Evolutionary conservation across 2,329 filamentous ascomycete genomes (phyloP), one percentile per base, ranked within the genome.

Genomic region (Dendrostoma leiphaemia): DNA sequence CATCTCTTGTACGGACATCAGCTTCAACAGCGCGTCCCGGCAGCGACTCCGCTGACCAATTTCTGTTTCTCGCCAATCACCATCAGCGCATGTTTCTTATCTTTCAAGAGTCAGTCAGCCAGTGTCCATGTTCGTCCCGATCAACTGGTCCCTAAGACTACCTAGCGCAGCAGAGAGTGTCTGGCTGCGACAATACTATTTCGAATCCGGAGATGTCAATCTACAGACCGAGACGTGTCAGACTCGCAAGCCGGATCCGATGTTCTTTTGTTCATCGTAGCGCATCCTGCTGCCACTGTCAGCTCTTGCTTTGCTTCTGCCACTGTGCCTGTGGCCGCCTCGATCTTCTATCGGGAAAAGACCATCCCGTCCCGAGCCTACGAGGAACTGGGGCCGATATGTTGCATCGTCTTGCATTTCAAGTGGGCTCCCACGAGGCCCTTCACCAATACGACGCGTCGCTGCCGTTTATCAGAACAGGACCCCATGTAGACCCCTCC

Each of bases 71-170:
- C 48, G 52, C 34, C 23, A 52, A 26, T 21, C 28, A 38, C 28
- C 23, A 43, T 35, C 35, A 9, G n/a, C 31, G 24, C 21, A 15
- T 34, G 48, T 23, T 44, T 44, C 43, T 56, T 52, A 56, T 56
- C 53, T 48, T 26, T 31, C 4, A 37, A 31, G 12, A 5, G 45
- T 21, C 32, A 12, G 23, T 35, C 19, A 5, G 45, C 31, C 32
- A 12, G 23, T 35, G 7, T 54, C 19, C 31, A 19, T 9, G 29
- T 31, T 46, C 21, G 26, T 32, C n/a, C 26, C 32, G 47, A 46
- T 28, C 9, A n/a, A n/a, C n/a, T n/a, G n/a, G n/a, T n/a, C n/a
- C n/a, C n/a, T n/a, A n/a, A n/a, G n/a, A n/a, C n/a, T n/a, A n/a
- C n/a, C n/a, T n/a, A n/a, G n/a, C n/a, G n/a, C n/a, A n/a, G n/a